Evolutionary conservation across 1,284 basidiomycete genomes (phyloP).

Genomic region (Leccinum fallax): DNA sequence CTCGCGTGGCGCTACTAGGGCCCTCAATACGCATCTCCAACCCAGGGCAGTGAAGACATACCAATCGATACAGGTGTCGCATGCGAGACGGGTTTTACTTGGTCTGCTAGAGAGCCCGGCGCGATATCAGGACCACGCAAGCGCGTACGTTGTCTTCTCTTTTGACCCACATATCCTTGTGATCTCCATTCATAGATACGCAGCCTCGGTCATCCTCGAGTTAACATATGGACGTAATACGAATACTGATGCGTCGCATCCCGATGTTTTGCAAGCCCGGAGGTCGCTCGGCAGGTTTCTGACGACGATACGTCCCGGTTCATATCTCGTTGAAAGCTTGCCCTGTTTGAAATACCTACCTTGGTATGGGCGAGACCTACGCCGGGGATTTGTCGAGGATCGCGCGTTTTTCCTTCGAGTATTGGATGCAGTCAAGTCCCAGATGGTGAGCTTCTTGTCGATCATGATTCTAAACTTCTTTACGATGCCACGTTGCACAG

Average conservation of each 20-base stretch:
- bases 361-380: conserved; percentile 13
- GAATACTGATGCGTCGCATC: conserved; percentile 6
- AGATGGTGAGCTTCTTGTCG: conserved; percentile 10
- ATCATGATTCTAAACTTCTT: background rate
- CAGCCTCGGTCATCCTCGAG: conserved; percentile 6
- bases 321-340: conserved; percentile 13
- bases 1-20: conserved; percentile 6
- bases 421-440: conserved; percentile 8
- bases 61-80: conserved; percentile 1
- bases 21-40: conserved; percentile 13
- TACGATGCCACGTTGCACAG: background rate
- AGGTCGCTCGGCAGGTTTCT: background rate
- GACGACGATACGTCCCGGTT: background rate
- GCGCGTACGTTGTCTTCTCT: background rate
- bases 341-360: conserved; percentile 15
- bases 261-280: conserved; percentile 1
- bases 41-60: conserved; percentile 9
- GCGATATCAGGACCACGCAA: conserved; percentile 4
- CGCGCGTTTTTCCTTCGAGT: background rate
- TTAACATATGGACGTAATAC: conserved; percentile 14
- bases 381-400: conserved; percentile 8
- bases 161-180: background rate
- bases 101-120: conserved; percentile 8
- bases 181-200: conserved; percentile 2
- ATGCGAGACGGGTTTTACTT: conserved; percentile 3